A percentile compares a stretch with the other conserved stretches of the same genome.
Evolutionary conservation across 345 rosid species (phyloP).

Genomic region (Acer saccharum): DNA sequence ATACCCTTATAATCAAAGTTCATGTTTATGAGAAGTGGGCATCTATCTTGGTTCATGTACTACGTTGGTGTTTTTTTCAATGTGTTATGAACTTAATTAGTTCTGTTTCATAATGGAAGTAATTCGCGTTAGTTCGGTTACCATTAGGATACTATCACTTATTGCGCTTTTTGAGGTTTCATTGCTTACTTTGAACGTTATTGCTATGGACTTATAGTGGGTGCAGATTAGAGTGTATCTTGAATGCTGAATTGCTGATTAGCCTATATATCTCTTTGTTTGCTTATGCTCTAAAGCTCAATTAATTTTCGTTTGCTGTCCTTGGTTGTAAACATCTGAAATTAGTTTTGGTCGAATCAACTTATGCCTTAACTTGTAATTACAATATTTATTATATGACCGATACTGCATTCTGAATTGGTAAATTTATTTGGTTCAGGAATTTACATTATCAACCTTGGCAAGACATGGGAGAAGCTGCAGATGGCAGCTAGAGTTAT

Average conservation of each 20-base stretch:
- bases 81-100: neutral
- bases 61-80: neutral
- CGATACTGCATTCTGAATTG: too few species aligned
- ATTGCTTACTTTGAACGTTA: neutral
- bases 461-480: conserved; percentile 96
- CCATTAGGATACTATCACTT: too few species aligned
- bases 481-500: conserved; percentile 84
- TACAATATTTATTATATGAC: neutral
- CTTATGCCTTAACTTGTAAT: neutral
- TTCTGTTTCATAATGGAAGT: neutral
- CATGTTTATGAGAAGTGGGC: too few species aligned
- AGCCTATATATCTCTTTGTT: neutral
- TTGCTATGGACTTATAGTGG: neutral
- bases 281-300: neutral
- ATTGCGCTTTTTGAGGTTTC: neutral
- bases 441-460: conserved; percentile 85
- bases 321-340: neutral
- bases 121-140: too few species aligned
- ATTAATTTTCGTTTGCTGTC: neutral
- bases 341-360: neutral
- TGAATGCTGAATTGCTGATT: neutral
- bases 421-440: conserved; percentile 39
- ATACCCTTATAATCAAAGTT: too few species aligned
- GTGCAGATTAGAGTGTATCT: neutral
- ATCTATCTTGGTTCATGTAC: neutral